Base-by-base conservation (phyloP, 192 early-diverging fungal genomes). In the Backusella parvicylindrica region DNA sequence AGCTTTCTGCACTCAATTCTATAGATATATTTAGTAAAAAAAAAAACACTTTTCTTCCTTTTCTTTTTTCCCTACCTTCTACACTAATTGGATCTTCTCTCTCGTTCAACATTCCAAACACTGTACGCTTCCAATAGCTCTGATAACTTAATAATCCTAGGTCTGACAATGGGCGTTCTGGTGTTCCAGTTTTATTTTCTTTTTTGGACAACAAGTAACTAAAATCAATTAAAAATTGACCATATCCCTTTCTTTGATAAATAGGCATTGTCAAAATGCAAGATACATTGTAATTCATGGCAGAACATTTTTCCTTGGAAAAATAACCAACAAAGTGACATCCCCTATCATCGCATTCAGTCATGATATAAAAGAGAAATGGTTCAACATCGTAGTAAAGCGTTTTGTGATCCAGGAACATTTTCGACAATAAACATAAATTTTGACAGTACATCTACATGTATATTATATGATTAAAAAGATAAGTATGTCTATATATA, bases 371-470 rank as follows among this genome's bases (percentile, higher is more conserved):
- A 74, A 99, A 99, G 35, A 98, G 83, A 78, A 98, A 99, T 13
- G 98, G 97, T 72, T 99, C 98, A 2, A 97, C 91, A 72, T 98
- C 98, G 77, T 98, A 99, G 78, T 97, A 98, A 23, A 98, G 83
- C 3, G 98, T 98, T 76, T 99, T 99, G 78, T 96, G 95, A 85
- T 98, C 97, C 18, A 99, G 80, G 80, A 98, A 99, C 92, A 96
- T 95, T 77, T 99, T 99, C 47, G 95, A 93, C 30, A 99, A 79
- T 13, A 99, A 86, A 72, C 98, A 99, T 32, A 99, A 84, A 81
- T 97, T 98, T 79, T 98, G 98, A 85, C 98, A 98, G 73, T 98
- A 99, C 18, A 97, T 86, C 88, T 92, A 70, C 16, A 12, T 9
- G 3, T 40, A 40, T n/a, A 47, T 47, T 47, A n/a, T n/a, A n/a